A percentile compares a stretch with the other conserved stretches of the same genome.
phyloP scores from a whole-genome alignment of 2,329 filamentous ascomycete genomes.

The Coniochaeta ligniaria region DNA sequence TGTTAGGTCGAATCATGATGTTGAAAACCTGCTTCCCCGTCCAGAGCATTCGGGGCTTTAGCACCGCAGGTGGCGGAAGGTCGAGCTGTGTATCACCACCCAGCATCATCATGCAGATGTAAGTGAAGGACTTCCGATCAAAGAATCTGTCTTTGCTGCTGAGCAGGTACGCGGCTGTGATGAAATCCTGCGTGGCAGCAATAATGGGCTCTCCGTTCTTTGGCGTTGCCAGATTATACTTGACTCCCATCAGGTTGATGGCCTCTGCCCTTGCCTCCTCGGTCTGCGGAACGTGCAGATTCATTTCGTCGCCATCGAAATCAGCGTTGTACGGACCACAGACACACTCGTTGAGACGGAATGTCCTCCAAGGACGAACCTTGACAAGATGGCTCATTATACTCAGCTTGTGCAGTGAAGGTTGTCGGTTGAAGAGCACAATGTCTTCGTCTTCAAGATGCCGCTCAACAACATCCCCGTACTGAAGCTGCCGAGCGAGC shows the following conservation, averaged over 20 bases:
- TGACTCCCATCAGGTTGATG: conserved; percentile 94
- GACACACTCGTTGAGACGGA: conserved; percentile 95
- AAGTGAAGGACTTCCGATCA: conserved; percentile 79
- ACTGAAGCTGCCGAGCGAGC: conserved; percentile 65
- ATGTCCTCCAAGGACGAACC: conserved; percentile 89
- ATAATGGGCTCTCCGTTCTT: conserved; percentile 99
- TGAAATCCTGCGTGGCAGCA: conserved; percentile 98
- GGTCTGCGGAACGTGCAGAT: conserved; percentile 93
- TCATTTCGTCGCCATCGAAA: conserved; percentile 99
- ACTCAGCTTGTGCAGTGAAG: conserved; percentile 95
- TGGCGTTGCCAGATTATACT: conserved; percentile 89
- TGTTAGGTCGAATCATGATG: conserved; percentile 83
- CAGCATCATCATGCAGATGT: conserved; percentile 92
- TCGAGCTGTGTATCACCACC: conserved; percentile 67
- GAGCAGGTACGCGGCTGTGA: conserved; percentile 85
- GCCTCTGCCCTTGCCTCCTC: conserved; percentile 95
- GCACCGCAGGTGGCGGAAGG: conserved; percentile 75
- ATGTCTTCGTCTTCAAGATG: conserved; percentile 94
- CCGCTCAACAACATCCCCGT: conserved; percentile 87
- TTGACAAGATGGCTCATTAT: conserved; percentile 95
- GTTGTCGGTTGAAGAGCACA: conserved; percentile 95
- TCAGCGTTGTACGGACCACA: conserved; percentile 98
- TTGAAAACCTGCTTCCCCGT: conserved; percentile 97
- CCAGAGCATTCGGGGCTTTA: conserved; percentile 84
- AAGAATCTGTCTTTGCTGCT: conserved; percentile 92